Percentiles rank a stretch among this genome's conserved stretches.
These are phyloP conservation scores for Perkinsela sp. DNA, from an alignment of 208 protist genomes.

Conservation along the genomic window DNA sequence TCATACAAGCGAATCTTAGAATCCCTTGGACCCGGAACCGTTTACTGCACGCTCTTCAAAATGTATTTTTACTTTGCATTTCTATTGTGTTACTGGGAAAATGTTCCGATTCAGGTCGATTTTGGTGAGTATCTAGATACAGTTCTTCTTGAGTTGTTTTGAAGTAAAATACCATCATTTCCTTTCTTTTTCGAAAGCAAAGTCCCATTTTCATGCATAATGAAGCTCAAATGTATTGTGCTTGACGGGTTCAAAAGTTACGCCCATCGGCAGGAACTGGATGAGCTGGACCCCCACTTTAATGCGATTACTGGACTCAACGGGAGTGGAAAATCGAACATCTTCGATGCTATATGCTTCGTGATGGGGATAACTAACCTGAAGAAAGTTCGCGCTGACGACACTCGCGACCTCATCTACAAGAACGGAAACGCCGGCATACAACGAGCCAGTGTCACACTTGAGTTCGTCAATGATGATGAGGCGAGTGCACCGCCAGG, in stretches of 20 bases:
- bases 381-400: slow-evolving; percentile 77
- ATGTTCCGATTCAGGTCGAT: too few species aligned
- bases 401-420: slow-evolving; percentile 94
- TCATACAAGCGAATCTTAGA: too few species aligned
- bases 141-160: too few species aligned
- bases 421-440: slow-evolving; percentile 96
- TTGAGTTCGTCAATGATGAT: slow-evolving; percentile 96
- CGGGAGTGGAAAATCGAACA: slow-evolving; percentile 97
- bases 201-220: slow-evolving; percentile 10
- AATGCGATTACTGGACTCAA: slow-evolving; percentile 99
- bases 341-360: slow-evolving; percentile 99
- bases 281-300: slow-evolving; percentile 86
- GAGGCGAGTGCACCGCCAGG: slow-evolving; percentile 69
- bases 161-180: too few species aligned
- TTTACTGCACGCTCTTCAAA: too few species aligned
- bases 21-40: too few species aligned
- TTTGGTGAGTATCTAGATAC: too few species aligned
- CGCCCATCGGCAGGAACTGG: slow-evolving; percentile 76
- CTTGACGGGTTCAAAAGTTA: slow-evolving; percentile 99
- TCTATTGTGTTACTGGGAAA: too few species aligned
- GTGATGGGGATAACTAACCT: slow-evolving; percentile 98
- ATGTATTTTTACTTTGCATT: too few species aligned
- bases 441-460: slow-evolving; percentile 92
- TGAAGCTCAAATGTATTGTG: slow-evolving; percentile 95
- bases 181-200: background rate